A percentile compares a stretch with the other conserved stretches of the same genome.
These are phyloP conservation scores for Dictyostelium discoideum DNA, from an alignment of 78 protist genomes.

Conservation along the genomic window DNA sequence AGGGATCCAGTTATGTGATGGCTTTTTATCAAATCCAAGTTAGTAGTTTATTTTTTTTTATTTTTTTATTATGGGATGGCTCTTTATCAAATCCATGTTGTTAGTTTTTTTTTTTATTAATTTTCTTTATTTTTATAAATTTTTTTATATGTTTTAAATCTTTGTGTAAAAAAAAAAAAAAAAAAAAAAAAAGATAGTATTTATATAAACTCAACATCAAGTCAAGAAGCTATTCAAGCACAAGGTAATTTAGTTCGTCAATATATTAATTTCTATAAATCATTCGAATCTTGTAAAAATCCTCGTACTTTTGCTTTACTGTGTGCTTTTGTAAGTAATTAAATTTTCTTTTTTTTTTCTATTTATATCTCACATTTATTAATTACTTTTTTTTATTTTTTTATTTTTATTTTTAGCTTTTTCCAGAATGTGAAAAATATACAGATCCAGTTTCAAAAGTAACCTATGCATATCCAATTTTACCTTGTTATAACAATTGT, in stretches of 20 bases:
- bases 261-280: not conserved
- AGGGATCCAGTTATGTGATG: not conserved
- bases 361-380: not conserved
- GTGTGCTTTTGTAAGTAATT: not conserved
- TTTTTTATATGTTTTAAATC: not conserved
- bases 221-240: not conserved
- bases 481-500: not conserved
- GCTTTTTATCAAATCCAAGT: not conserved
- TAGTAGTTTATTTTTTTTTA: not conserved
- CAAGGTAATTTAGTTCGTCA: not conserved
- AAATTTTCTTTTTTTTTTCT: not conserved
- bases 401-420: not conserved
- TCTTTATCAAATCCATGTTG: too few species aligned
- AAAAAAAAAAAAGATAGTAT: conserved; percentile 5
- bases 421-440: not conserved
- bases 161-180: not conserved
- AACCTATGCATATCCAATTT: not conserved
- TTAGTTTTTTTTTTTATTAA: not conserved
- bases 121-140: not conserved
- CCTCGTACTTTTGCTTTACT: not conserved
- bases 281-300: not conserved
- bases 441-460: not conserved
- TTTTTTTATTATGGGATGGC: not conserved
- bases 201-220: conserved; percentile 1
- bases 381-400: not conserved